Percentiles rank a stretch among this genome's conserved stretches.
Evolutionary conservation across 352 stramenopile species (phyloP).

Genomic region (Phytopythium litorale): DNA sequence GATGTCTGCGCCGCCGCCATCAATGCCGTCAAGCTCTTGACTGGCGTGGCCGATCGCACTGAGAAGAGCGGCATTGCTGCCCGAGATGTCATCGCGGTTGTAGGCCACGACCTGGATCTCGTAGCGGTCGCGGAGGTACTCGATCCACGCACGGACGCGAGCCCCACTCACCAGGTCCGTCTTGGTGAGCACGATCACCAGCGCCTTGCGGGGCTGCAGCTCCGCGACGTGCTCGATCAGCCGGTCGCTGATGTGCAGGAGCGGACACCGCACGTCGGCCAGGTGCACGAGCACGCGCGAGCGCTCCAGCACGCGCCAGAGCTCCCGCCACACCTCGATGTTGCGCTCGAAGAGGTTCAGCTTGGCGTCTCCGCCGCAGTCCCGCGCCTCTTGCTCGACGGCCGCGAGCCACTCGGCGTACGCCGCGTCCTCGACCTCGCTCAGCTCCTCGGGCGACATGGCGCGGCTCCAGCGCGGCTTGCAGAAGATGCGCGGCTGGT

Average conservation of each 20-base stretch:
- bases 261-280: constrained; percentile 61
- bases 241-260: constrained; percentile 69
- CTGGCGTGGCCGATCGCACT: constrained; percentile 35
- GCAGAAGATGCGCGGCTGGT: constrained; percentile 59
- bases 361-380: constrained; percentile 15
- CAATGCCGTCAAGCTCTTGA: constrained; percentile 24
- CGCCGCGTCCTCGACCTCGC: constrained; percentile 44
- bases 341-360: constrained; percentile 81
- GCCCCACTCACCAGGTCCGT: constrained; percentile 92
- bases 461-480: constrained; percentile 62
- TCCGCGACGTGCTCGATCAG: constrained; percentile 47
- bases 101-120: constrained; percentile 81
- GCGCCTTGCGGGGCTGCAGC: constrained; percentile 72
- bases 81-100: constrained; percentile 57
- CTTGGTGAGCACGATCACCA: constrained; percentile 99
- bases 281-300: constrained; percentile 76
- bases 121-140: constrained; percentile 80
- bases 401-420: constrained; percentile 53
- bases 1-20: constrained; percentile 31
- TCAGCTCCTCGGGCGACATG: constrained; percentile 65
- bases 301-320: constrained; percentile 80
- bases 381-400: constrained; percentile 19
- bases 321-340: constrained; percentile 75
- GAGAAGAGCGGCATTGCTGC: constrained; percentile 43
- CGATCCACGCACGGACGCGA: constrained; percentile 91